phyloP scores from a whole-genome alignment of 2,329 filamentous ascomycete genomes.

The Claviceps sp. region DNA sequence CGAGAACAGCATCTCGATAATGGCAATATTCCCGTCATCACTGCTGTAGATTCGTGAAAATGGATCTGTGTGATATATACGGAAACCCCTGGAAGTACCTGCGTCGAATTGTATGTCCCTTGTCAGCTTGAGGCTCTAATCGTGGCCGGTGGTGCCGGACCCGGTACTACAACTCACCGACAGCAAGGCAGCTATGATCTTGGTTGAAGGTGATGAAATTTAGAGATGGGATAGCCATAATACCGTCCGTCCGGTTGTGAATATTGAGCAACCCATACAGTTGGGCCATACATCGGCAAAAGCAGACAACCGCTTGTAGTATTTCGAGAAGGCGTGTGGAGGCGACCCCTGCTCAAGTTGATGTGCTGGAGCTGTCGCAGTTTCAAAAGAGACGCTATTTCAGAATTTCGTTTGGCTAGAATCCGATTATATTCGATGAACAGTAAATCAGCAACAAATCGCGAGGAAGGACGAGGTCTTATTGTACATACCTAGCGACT shows the following conservation, averaged over 20 bases:
- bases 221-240: conserved; percentile 59
- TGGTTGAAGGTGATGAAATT: conserved; percentile 99
- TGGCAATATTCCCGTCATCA: conserved; percentile 86
- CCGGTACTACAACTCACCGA: conserved; percentile 46
- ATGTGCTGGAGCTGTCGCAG: neutral
- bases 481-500: no score
- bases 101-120: neutral
- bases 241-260: conserved; percentile 9
- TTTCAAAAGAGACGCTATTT: neutral
- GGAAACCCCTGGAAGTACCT: conserved; percentile 90
- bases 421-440: no score
- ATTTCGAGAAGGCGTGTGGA: neutral
- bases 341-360: neutral
- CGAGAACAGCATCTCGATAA: conserved; percentile 97
- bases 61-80: conserved; percentile 92
- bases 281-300: neutral
- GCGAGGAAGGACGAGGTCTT: no score
- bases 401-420: neutral
- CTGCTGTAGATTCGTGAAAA: conserved; percentile 92
- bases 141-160: neutral
- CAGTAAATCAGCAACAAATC: no score
- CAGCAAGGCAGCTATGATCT: conserved; percentile 92
- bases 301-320: neutral
- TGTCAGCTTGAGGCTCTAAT: neutral
- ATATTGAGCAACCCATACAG: neutral